These are phyloP conservation scores for Citrus medica DNA, from an alignment of 345 rosid genomes.

Conservation along the genomic window DNA sequence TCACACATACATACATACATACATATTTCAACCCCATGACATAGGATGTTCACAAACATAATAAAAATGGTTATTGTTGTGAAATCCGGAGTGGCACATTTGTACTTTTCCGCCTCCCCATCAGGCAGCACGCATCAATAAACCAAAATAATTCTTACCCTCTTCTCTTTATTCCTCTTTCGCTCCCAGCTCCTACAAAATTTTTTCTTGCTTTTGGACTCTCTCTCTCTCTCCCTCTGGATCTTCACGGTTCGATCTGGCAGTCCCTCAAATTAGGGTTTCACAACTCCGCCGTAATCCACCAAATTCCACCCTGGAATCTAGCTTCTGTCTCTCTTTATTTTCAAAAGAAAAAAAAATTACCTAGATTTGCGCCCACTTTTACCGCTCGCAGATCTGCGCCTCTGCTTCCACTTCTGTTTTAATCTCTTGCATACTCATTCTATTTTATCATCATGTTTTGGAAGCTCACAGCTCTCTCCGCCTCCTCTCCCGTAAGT, in stretches of 20 bases:
- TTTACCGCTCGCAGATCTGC: constrained; percentile 62
- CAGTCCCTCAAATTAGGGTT: constrained; percentile 32
- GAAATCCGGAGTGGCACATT: constrained; percentile 25
- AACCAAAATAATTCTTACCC: too few relatives aligned
- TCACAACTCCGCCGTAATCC: background rate
- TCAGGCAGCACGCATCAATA: background rate
- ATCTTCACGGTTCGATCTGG: constrained; percentile 40
- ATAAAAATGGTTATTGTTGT: background rate
- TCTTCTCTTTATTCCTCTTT: background rate
- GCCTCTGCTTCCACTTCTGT: constrained; percentile 19
- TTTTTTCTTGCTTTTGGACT: background rate
- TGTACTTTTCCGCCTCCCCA: constrained; percentile 31
- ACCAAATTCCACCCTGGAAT: constrained; percentile 10
- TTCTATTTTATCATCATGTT: constrained; percentile 50
- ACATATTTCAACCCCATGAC: background rate
- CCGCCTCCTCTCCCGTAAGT: constrained; percentile 94
- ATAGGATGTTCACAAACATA: background rate
- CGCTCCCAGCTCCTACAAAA: constrained; percentile 8
- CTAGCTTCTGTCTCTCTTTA: constrained; percentile 13
- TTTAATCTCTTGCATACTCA: constrained; percentile 6
- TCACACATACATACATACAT: too few relatives aligned
- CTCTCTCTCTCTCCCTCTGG: constrained; percentile 23
- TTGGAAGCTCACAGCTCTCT: constrained; percentile 90
- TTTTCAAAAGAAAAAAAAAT: background rate
- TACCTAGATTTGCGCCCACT: constrained; percentile 34